Evolutionary conservation across 2,329 filamentous ascomycete genomes (phyloP).

Genomic region (Raffaelea arxii): DNA sequence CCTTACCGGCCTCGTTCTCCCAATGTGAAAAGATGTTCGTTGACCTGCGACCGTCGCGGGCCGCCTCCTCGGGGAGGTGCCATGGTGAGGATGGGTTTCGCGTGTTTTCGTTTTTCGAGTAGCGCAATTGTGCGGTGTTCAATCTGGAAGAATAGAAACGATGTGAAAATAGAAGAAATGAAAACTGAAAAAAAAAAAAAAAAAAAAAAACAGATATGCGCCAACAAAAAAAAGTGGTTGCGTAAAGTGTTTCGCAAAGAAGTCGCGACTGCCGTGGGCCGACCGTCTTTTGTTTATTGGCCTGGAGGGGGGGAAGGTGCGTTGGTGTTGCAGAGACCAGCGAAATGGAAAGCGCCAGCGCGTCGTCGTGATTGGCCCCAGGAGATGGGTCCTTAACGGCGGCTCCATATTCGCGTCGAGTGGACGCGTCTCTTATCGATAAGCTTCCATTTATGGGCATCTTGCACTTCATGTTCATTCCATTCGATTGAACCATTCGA

Average conservation of each 20-base stretch:
- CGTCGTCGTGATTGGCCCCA: background rate
- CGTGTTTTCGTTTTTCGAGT: no score
- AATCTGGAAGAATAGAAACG: no score
- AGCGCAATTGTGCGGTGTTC: no score
- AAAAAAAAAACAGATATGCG: no score
- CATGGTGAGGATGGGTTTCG: no score
- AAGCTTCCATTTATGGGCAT: background rate
- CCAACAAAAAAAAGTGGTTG: no score
- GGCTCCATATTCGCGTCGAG: no score
- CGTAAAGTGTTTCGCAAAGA: no score
- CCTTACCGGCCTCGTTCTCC: conserved; percentile 39
- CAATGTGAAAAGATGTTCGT: conserved; percentile 38
- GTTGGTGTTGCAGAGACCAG: background rate
- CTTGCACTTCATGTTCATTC: background rate
- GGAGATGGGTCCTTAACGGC: no score
- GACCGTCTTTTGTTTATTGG: background rate
- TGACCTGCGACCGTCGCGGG: conserved; percentile 28
- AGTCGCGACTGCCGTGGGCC: no score
- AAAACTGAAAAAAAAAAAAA: no score
- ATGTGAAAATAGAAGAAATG: no score
- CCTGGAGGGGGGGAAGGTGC: background rate
- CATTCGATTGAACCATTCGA: background rate
- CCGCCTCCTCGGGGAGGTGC: conserved; percentile 25
- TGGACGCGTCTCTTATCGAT: background rate
- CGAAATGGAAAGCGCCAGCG: background rate